Conservation (phyloP, 2,329 filamentous ascomycete species). For the Hysterium pulicare region DNA sequence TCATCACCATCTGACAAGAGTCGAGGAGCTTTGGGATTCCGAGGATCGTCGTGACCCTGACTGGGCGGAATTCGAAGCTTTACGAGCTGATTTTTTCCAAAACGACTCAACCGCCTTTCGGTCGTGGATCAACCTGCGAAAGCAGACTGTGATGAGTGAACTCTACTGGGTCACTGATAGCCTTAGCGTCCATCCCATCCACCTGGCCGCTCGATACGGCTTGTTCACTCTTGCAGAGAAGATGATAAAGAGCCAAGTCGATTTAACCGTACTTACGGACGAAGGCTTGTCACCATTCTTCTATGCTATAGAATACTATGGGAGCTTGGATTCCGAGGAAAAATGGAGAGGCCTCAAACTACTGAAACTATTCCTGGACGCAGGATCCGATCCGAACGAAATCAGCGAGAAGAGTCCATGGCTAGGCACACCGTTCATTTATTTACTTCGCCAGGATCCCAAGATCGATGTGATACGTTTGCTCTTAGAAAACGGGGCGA, state of each 20-base stretch:
- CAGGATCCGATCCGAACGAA: neutral
- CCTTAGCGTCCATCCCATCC: neutral
- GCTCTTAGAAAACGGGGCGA: neutral
- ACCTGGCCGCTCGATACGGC: neutral
- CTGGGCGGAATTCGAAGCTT: neutral
- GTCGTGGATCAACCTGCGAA: neutral
- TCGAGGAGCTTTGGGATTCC: slow-evolving; percentile 2
- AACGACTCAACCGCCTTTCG: neutral
- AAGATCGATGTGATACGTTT: neutral
- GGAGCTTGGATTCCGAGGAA: neutral
- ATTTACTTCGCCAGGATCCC: neutral
- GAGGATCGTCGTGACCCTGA: neutral
- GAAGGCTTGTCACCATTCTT: neutral
- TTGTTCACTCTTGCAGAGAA: neutral
- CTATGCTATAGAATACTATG: neutral
- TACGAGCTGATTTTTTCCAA: neutral
- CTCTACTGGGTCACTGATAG: neutral
- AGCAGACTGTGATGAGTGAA: neutral
- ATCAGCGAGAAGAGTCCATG: neutral
- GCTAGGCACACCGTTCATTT: neutral
- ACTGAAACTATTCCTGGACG: neutral
- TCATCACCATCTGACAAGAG: neutral
- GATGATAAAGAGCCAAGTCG: neutral
- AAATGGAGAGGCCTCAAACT: neutral
- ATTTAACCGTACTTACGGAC: neutral